Base-by-base conservation (phyloP, 257 asterid species). In the Salvia hispanica region DNA sequence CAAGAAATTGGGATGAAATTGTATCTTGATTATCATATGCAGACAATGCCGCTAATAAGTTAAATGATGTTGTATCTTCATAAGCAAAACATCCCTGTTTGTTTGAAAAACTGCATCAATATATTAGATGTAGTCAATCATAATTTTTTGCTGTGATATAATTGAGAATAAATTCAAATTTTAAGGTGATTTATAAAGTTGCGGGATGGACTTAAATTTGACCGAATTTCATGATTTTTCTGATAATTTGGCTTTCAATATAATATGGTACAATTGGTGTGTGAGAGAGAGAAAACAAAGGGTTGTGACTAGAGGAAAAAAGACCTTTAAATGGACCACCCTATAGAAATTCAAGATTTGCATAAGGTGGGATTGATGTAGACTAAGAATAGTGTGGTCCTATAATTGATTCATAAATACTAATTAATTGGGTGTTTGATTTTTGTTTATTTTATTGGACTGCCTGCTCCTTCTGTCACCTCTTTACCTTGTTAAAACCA, bases 321-420 rank as follows among this genome's bases (percentile, higher is more conserved):
- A 34, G 74, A 56, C 71, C 40, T 46, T 55, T 5, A 77, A 74
- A 18, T 81, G 81, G 86, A 78, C 83, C 81, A 81, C 81, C 25
- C 74, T 71, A 74, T 14, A n/a, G 43, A 53, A 25, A 56, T 74
- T 45, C 14, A 66, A 59, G 71, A 62, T 53, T 74, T 67, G 76
- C 78, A 66, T 74, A 71, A 43, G 73, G 18, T 47, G 64, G 71
- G 72, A 42, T 39, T 65, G 43, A 31, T 8, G 46, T 48, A 8
- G 52, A 18, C 31, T 25, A 25, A 34, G 39, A 34, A 56, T 64
- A 75, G 81, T 58, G 77, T 81, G 81, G 83, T 78, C 83, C 83
- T 71, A 42, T 33, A 39, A 64, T 69, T 77, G 48, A 16, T 33
- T 64, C 71, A 25, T 50, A 44, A 57, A 70, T 15, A 68, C 15